A percentile compares a stretch with the other conserved stretches of the same genome.
phyloP scores from a whole-genome alignment of 2,329 filamentous ascomycete genomes.

The Nannizziopsis arthrosporioides region DNA sequence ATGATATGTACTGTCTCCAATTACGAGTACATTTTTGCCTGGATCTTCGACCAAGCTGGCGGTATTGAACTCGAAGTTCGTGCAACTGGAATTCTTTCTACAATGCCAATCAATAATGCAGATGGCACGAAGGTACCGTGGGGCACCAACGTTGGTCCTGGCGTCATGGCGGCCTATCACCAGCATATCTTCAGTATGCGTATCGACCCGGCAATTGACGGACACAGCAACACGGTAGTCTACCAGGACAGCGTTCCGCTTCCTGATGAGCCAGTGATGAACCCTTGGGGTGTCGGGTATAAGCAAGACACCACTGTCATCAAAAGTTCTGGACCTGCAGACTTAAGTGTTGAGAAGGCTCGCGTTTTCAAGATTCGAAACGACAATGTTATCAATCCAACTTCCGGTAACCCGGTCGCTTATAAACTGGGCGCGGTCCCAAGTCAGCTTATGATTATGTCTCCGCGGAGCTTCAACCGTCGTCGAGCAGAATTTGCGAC shows the following conservation, averaged over 20 bases:
- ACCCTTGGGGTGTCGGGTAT: constrained; percentile 44
- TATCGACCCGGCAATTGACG: constrained; percentile 51
- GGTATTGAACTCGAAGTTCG: constrained; percentile 56
- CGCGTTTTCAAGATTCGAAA: constrained; percentile 51
- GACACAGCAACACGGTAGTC: constrained; percentile 44
- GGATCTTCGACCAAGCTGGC: constrained; percentile 59
- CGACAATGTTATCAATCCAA: constrained; percentile 39
- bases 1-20: constrained; percentile 61
- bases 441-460: constrained; percentile 48
- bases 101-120: constrained; percentile 50
- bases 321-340: constrained; percentile 36
- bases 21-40: constrained; percentile 63
- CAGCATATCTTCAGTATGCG: constrained; percentile 65
- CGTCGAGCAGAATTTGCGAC: constrained; percentile 45
- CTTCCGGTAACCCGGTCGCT: constrained; percentile 44
- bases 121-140: constrained; percentile 52
- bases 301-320: constrained; percentile 39
- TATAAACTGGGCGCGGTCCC: constrained; percentile 47
- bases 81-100: constrained; percentile 57
- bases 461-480: constrained; percentile 37
- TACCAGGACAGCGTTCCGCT: constrained; percentile 51
- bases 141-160: constrained; percentile 58
- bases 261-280: constrained; percentile 41
- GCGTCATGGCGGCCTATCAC: constrained; percentile 58
- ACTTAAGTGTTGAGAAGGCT: constrained; percentile 39